Evolutionary conservation across 805 yeast genomes (phyloP).

Genomic region (Suhomyces sp.): DNA sequence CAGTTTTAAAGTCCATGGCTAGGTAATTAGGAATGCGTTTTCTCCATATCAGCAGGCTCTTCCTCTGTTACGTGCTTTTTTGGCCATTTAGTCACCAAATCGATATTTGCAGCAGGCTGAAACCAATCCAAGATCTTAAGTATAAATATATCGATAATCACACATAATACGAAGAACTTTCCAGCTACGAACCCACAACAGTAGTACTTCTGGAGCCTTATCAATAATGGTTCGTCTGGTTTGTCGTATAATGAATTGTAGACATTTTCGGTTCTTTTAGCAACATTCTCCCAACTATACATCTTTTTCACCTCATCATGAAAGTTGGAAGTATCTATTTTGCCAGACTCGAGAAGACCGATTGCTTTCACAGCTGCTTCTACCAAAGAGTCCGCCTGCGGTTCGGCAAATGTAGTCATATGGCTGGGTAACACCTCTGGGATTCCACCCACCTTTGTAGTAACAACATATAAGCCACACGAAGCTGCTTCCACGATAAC

Average conservation of each 20-base stretch:
- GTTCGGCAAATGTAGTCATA: constrained; percentile 89
- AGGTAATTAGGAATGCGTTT: neutral
- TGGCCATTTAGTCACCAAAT: constrained; percentile 80
- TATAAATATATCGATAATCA: constrained; percentile 73
- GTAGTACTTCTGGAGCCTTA: constrained; percentile 61
- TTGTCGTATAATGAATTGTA: constrained; percentile 51
- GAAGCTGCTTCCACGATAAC: constrained; percentile 96
- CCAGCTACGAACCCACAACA: constrained; percentile 84
- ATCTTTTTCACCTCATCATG: constrained; percentile 73
- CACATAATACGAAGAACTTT: constrained; percentile 72
- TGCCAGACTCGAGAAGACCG: constrained; percentile 48
- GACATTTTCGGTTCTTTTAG: constrained; percentile 78
- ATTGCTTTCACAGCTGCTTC: constrained; percentile 74
- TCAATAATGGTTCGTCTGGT: constrained; percentile 51
- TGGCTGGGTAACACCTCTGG: constrained; percentile 92
- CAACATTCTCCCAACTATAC: constrained; percentile 93
- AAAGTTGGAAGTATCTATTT: constrained; percentile 69
- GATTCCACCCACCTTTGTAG: constrained; percentile 95
- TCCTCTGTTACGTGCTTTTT: constrained; percentile 11
- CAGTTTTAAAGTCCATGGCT: neutral
- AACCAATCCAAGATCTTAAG: constrained; percentile 61
- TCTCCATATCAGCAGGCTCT: neutral
- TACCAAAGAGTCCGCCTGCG: constrained; percentile 80
- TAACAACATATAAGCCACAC: constrained; percentile 89
- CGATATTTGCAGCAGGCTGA: constrained; percentile 70